phyloP scores from a whole-genome alignment of 2,329 filamentous ascomycete genomes.

The Beauveria scarabaeidicola region DNA sequence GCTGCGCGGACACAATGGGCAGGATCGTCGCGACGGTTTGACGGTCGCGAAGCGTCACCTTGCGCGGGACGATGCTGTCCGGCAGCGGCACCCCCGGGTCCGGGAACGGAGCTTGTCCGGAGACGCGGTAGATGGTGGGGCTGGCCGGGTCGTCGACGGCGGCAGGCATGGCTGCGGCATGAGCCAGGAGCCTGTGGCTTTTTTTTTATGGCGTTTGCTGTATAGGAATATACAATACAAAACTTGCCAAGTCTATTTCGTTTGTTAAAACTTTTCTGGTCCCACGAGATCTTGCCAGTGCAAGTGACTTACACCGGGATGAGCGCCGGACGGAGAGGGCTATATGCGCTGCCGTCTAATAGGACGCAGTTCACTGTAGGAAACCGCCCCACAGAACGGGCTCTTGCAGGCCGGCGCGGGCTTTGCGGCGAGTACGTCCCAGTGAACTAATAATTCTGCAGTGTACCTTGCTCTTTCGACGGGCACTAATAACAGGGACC shows the following conservation, averaged over 20 bases:
- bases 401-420: neutral
- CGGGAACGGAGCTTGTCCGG: constrained; percentile 58
- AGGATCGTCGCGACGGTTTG: constrained; percentile 77
- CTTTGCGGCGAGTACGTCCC: neutral
- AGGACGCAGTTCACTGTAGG: neutral
- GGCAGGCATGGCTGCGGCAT: constrained; percentile 54
- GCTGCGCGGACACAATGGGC: constrained; percentile 62
- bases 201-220: neutral
- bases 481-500: neutral
- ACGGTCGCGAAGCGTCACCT: constrained; percentile 75
- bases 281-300: neutral
- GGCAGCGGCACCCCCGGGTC: constrained; percentile 54
- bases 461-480: neutral
- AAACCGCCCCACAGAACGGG: neutral
- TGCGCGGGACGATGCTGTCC: constrained; percentile 58
- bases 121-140: constrained; percentile 61
- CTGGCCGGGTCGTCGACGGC: constrained; percentile 69
- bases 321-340: neutral
- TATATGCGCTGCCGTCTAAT: neutral
- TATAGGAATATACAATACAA: neutral
- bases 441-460: neutral
- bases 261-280: neutral
- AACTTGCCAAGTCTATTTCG: neutral
- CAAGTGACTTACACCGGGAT: neutral
- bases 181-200: neutral